phyloP scores from a whole-genome alignment of 371 early-diverging fungal species.

The Lichtheimia ornata region DNA sequence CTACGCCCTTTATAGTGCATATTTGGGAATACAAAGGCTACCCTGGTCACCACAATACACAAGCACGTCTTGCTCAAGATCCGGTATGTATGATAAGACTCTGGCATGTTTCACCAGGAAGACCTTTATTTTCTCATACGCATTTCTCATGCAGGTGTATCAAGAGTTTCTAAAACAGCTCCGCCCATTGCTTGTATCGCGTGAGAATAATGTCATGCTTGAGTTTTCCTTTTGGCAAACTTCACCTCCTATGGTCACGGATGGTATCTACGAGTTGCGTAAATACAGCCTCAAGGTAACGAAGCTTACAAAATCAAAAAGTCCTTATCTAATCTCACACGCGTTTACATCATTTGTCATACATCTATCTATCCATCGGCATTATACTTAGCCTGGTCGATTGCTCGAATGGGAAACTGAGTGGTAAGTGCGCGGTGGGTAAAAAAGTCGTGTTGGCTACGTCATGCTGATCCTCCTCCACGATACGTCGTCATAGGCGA shows the following conservation, averaged over 20 bases:
- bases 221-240: slow-evolving; percentile 94
- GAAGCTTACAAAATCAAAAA: neutral
- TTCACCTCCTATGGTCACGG: slow-evolving; percentile 68
- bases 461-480: too few species aligned
- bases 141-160: slow-evolving; percentile 20
- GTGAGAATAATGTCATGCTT: slow-evolving; percentile 84
- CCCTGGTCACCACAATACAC: slow-evolving; percentile 69
- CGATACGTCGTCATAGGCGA: slow-evolving; percentile 37
- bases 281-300: slow-evolving; percentile 82
- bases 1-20: slow-evolving; percentile 56
- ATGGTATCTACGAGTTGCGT: slow-evolving; percentile 90
- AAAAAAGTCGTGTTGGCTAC: neutral
- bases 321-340: neutral
- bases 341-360: neutral
- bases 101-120: neutral
- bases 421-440: slow-evolving; percentile 48
- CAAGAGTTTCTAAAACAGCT: slow-evolving; percentile 63
- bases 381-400: slow-evolving; percentile 69
- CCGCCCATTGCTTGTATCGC: slow-evolving; percentile 67
- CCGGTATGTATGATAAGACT: slow-evolving; percentile 36
- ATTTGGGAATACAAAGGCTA: slow-evolving; percentile 95
- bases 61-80: slow-evolving; percentile 56
- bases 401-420: slow-evolving; percentile 92
- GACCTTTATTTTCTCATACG: neutral
- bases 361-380: neutral